Percentiles rank a stretch among this genome's conserved stretches.
phyloP scores from a whole-genome alignment of 176 grass and related monocot species.

The Carex littledalei region DNA sequence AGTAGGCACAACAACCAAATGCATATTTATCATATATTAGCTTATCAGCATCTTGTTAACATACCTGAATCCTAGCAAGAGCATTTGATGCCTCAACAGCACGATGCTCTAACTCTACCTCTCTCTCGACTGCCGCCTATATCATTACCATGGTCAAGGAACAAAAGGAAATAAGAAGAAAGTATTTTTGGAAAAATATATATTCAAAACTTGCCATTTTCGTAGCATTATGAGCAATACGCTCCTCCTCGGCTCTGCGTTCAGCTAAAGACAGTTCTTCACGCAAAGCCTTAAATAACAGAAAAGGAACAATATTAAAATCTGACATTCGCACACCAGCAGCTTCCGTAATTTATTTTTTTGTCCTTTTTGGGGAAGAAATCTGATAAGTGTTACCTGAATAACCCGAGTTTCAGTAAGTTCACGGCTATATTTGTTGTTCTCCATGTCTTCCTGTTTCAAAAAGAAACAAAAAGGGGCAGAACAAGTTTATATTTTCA shows the following conservation, averaged over 20 bases:
- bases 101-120: slow-evolving; percentile 95
- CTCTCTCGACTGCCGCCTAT: slow-evolving; percentile 97
- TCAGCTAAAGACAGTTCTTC: slow-evolving; percentile 87
- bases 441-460: slow-evolving; percentile 90
- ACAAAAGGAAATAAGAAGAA: slow-evolving; percentile 14
- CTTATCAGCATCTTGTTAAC: slow-evolving; percentile 37
- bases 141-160: slow-evolving; percentile 25
- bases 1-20: background rate
- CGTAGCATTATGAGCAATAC: slow-evolving; percentile 89
- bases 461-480: slow-evolving; percentile 21
- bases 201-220: slow-evolving; percentile 60
- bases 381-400: slow-evolving; percentile 51
- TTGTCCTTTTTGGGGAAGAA: background rate
- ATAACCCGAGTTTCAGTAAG: slow-evolving; percentile 97
- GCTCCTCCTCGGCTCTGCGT: slow-evolving; percentile 93
- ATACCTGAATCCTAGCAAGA: slow-evolving; percentile 99
- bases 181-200: slow-evolving; percentile 11
- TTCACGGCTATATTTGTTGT: slow-evolving; percentile 69
- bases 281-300: slow-evolving; percentile 66
- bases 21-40: slow-evolving; percentile 15
- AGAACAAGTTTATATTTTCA: slow-evolving; percentile 1
- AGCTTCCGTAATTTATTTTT: background rate
- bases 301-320: slow-evolving; percentile 21
- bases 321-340: slow-evolving; percentile 15
- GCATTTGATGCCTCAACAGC: slow-evolving; percentile 98